Evolutionary conservation across 768 basidiomycete species (phyloP).

Genomic region (Calocera cornea): DNA sequence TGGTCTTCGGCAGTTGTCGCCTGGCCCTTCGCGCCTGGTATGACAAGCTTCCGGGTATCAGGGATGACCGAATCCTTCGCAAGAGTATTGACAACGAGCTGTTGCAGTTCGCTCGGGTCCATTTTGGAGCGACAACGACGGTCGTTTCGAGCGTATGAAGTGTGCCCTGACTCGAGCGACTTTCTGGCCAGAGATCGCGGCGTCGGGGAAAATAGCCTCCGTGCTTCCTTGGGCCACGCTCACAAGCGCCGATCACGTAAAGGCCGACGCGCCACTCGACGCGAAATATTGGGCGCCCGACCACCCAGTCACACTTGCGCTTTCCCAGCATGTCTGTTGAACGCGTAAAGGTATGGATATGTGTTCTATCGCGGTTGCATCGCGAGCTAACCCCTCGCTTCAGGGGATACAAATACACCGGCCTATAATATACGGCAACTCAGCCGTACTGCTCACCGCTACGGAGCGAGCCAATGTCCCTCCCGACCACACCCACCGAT

Average conservation of each 20-base stretch:
- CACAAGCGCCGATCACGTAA: neutral
- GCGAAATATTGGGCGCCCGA: neutral
- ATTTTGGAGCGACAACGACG: neutral
- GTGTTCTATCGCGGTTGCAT: neutral
- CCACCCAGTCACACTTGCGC: neutral
- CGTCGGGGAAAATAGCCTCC: neutral
- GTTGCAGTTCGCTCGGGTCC: constrained; percentile 39
- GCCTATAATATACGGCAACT: constrained; percentile 93
- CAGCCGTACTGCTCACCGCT: constrained; percentile 59
- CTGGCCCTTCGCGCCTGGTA: constrained; percentile 45
- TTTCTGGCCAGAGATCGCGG: neutral
- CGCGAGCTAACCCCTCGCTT: neutral
- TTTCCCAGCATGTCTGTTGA: neutral
- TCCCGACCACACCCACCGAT: constrained; percentile 81
- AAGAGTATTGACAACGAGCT: constrained; percentile 63
- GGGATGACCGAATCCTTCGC: constrained; percentile 40
- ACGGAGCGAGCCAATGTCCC: constrained; percentile 44
- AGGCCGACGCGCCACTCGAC: neutral
- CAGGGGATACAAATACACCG: constrained; percentile 80
- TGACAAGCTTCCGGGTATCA: constrained; percentile 53
- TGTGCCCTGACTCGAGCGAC: constrained; percentile 3
- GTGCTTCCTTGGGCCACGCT: neutral
- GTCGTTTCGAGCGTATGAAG: neutral
- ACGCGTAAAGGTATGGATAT: neutral
- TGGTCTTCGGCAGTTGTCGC: constrained; percentile 64